Evolutionary conservation across 176 grass and related monocot species (phyloP), one percentile per base, ranked within the genome.

Genomic region (Pontederia crassipes): DNA sequence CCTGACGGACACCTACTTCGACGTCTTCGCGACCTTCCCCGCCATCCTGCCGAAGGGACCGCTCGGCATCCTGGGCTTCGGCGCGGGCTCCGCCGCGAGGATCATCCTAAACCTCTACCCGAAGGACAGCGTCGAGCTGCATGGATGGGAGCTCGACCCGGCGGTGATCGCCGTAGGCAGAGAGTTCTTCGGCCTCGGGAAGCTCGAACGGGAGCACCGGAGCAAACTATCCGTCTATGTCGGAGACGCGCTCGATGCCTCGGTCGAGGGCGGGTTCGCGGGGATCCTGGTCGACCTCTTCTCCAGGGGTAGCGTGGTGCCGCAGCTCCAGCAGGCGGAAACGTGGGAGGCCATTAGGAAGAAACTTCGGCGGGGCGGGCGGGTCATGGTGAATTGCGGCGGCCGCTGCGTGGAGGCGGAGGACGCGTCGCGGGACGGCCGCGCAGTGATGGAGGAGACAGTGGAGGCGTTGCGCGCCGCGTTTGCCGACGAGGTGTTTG

Each of bases 341-440:
- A 77, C 79, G 0, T 95, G 89, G 89, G 58, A 48, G 50, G 67
- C 65, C 66, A 48, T 89, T 4, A 60, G 66, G 46, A 64, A 27
- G 50, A 68, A 80, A 71, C 49, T 95, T 62, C 13, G 52, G 58
- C 52, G 0, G 3, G 75, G 72, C 13, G 89, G 90, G 11, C 55
- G 85, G 72, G 10, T 89, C 55, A 86, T 86, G 85, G 85, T 86
- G 67, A 95, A 95, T 78, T 89, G 82, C 52, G 90, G 85, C 14
- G 85, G 89, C 9, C 65, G 74, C 8, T 81, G 82, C 69, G 85
- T 95, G 52, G 90, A 95, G 64, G 74, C 89, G 27, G 89, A 95
- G 49, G 79, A 81, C 65, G 54, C 76, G 32, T 28, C 79, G 48
- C 77, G 79, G 72, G 77, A 86, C 46, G 85, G 82, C 46, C 71